Percentiles rank a stretch among this genome's conserved stretches.
Evolutionary conservation across 2,329 filamentous ascomycete species (phyloP).

Genomic region (Aspergillus vadensis): DNA sequence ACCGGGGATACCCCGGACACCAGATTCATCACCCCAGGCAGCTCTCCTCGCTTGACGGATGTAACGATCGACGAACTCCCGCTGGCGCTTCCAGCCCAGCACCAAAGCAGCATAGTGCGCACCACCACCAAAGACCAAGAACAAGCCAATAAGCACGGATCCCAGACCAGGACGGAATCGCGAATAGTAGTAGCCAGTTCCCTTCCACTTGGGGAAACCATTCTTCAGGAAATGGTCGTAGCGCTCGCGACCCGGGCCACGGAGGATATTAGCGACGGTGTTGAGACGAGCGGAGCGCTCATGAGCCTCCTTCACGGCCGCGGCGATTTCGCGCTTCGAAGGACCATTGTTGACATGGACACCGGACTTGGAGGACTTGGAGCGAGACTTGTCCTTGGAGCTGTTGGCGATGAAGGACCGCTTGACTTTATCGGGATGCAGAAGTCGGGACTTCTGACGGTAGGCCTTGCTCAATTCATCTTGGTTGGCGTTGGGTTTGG

Average conservation of each 20-base stretch:
- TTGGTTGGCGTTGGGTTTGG: conserved; percentile 70
- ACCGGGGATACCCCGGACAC: conserved; percentile 67
- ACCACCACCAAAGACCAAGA: conserved; percentile 78
- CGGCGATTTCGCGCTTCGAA: conserved; percentile 71
- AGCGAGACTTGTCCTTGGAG: conserved; percentile 54
- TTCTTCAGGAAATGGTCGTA: conserved; percentile 94
- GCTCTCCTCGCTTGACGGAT: conserved; percentile 84
- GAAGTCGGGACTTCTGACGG: conserved; percentile 76
- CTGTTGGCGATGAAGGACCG: conserved; percentile 75
- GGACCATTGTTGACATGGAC: conserved; percentile 71
- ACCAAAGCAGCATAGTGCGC: conserved; percentile 85
- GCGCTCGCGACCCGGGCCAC: conserved; percentile 75
- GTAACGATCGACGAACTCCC: conserved; percentile 88
- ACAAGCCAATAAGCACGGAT: conserved; percentile 77
- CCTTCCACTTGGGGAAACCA: conserved; percentile 95
- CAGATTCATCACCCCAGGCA: conserved; percentile 84
- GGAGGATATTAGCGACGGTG: conserved; percentile 82
- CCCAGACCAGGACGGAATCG: conserved; percentile 89
- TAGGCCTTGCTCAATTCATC: conserved; percentile 94
- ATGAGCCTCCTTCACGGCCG: conserved; percentile 76
- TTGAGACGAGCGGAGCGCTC: conserved; percentile 82
- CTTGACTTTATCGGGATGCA: conserved; percentile 96
- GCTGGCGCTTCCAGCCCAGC: conserved; percentile 85
- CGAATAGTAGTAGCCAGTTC: conserved; percentile 97
- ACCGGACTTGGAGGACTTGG: conserved; percentile 60